phyloP scores from a whole-genome alignment of 441 rosid species.

The Gossypium aridum region DNA sequence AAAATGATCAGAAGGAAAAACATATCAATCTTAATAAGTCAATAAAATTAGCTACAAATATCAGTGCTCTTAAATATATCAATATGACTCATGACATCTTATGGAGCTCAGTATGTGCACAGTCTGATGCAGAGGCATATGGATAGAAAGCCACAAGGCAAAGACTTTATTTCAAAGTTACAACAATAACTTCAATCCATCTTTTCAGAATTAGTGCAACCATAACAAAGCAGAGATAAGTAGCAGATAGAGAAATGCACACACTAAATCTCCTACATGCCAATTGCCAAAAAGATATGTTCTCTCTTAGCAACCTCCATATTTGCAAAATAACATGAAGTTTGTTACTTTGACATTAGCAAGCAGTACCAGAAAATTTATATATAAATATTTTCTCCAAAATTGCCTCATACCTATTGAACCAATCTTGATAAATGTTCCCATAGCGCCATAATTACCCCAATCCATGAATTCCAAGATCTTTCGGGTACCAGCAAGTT shows the following conservation, averaged over 20 bases:
- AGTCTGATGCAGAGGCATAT: not conserved
- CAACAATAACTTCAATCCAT: not conserved
- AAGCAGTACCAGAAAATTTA: not conserved
- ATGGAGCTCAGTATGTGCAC: not conserved
- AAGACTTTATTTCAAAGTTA: too few relatives aligned
- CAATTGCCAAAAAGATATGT: not conserved
- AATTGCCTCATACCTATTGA: constrained; percentile 56
- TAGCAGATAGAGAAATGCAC: not conserved
- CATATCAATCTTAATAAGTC: not conserved
- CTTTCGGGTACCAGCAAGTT: constrained; percentile 82
- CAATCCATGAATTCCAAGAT: constrained; percentile 96
- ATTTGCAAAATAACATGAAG: not conserved
- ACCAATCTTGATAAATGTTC: constrained; percentile 73
- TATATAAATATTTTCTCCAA: not conserved
- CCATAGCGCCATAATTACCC: constrained; percentile 79
- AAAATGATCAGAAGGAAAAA: not conserved
- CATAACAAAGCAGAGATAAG: not conserved
- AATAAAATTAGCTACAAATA: too few relatives aligned
- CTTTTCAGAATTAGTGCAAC: not conserved
- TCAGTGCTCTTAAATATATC: not conserved
- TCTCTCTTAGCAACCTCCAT: not conserved
- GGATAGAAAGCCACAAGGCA: not conserved
- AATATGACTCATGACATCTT: not conserved
- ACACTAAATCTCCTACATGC: not conserved
- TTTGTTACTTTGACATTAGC: not conserved